Conservation (phyloP, 352 stramenopile species). For the Globisporangium iwayamae region DNA sequence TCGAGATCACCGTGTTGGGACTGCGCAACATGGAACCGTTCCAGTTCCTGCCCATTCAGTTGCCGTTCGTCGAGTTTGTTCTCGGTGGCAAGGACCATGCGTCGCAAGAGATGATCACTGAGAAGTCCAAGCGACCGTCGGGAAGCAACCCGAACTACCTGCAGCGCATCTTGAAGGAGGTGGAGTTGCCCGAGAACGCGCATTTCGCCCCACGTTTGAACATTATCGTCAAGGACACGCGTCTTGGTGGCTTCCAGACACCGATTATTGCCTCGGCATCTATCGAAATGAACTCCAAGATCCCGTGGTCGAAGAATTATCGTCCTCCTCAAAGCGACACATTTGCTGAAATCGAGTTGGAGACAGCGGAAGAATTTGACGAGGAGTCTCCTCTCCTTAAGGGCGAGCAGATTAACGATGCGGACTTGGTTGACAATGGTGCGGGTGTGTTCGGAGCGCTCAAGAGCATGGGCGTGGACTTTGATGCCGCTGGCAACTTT, state of each 20-base stretch:
- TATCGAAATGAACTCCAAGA: constrained; percentile 82
- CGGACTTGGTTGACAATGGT: constrained; percentile 64
- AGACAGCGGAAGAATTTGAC: constrained; percentile 49
- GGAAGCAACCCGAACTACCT: constrained; percentile 88
- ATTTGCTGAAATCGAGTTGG: constrained; percentile 66
- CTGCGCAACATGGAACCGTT: constrained; percentile 87
- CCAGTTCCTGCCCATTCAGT: constrained; percentile 85
- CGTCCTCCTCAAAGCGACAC: constrained; percentile 58
- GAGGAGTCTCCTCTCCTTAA: constrained; percentile 56
- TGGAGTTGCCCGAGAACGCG: constrained; percentile 85
- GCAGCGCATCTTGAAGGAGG: constrained; percentile 84
- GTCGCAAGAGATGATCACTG: constrained; percentile 82
- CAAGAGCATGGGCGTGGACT: constrained; percentile 81
- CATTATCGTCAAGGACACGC: constrained; percentile 88
- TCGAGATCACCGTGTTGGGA: constrained; percentile 85
- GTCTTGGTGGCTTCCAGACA: constrained; percentile 81
- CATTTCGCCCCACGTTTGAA: constrained; percentile 88
- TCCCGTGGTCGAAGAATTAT: constrained; percentile 82
- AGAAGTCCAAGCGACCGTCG: constrained; percentile 79
- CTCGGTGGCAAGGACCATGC: constrained; percentile 79
- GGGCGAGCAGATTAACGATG: constrained; percentile 21
- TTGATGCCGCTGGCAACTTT: constrained; percentile 61
- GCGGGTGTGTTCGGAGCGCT: constrained; percentile 84
- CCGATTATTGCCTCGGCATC: constrained; percentile 82
- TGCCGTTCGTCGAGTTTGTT: constrained; percentile 88